Conservation (phyloP, 2,329 filamentous ascomycete species). For the Penicillium sp. region DNA sequence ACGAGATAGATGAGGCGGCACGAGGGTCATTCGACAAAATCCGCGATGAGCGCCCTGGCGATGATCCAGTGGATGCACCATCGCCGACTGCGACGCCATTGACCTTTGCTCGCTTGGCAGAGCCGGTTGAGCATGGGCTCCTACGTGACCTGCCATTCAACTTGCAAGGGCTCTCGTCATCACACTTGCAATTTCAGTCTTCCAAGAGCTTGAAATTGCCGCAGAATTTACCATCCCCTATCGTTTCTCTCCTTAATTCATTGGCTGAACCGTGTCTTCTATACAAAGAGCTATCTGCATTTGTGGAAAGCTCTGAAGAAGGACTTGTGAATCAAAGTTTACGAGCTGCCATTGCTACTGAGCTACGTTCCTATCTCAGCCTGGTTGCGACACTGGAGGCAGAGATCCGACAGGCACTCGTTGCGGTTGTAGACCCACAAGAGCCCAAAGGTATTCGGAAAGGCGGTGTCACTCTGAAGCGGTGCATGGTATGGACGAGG, state of each 20-base stretch:
- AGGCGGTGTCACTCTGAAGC: constrained; percentile 85
- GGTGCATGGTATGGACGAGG: constrained; percentile 94
- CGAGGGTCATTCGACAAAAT: constrained; percentile 18
- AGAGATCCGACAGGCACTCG: constrained; percentile 79
- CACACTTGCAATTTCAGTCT: constrained; percentile 70
- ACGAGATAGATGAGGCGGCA: constrained; percentile 17
- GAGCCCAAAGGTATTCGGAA: constrained; percentile 71
- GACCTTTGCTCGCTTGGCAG: constrained; percentile 45
- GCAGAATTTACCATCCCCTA: constrained; percentile 70
- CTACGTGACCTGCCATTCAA: constrained; percentile 85
- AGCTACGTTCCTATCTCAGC: constrained; percentile 83
- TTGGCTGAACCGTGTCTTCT: constrained; percentile 91
- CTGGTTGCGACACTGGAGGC: constrained; percentile 88
- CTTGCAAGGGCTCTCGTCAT: constrained; percentile 84
- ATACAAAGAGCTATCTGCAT: constrained; percentile 73
- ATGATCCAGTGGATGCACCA: constrained; percentile 16
- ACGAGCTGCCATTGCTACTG: constrained; percentile 75
- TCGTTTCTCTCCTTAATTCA: constrained; percentile 81
- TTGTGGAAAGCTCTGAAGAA: constrained; percentile 73
- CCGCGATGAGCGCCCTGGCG: constrained; percentile 18
- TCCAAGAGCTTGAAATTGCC: constrained; percentile 70
- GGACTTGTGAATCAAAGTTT: constrained; percentile 90
- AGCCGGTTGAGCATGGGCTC: constrained; percentile 62
- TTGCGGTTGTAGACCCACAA: constrained; percentile 56
- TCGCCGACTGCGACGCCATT: constrained; percentile 19